Evolutionary conservation across 768 basidiomycete species (phyloP).

Genomic region (Suillus lakei): DNA sequence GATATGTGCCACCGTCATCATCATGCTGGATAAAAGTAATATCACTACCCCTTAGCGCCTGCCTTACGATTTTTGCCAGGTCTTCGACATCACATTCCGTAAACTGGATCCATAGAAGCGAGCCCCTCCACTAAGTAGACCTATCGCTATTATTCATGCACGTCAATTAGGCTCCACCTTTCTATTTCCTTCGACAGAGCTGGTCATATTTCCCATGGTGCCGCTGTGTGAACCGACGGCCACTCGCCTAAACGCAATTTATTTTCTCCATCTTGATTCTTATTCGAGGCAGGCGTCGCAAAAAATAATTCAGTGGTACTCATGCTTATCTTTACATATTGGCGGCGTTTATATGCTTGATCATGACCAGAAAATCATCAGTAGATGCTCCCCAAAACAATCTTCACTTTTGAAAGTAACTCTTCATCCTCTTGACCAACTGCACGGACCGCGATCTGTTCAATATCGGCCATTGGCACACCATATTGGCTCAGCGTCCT

Average conservation of each 20-base stretch:
- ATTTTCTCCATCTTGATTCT: background rate
- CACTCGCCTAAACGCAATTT: background rate
- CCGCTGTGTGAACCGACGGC: too few species aligned
- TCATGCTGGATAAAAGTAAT: too few species aligned
- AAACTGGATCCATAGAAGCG: too few species aligned
- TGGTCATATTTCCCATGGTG: background rate
- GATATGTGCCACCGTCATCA: too few species aligned
- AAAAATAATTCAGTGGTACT: background rate
- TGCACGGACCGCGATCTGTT: constrained; percentile 48
- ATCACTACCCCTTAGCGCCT: too few species aligned
- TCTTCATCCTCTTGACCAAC: constrained; percentile 37
- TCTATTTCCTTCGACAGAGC: background rate
- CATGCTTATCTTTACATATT: background rate
- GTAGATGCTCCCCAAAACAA: constrained; percentile 56
- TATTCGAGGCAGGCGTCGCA: background rate
- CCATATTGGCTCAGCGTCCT: constrained; percentile 63
- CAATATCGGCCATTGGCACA: constrained; percentile 61
- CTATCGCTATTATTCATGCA: too few species aligned
- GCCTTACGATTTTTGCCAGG: too few species aligned
- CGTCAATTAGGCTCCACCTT: too few species aligned
- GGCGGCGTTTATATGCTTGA: background rate
- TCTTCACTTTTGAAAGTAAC: constrained; percentile 45
- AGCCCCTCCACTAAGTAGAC: too few species aligned
- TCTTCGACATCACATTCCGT: too few species aligned
- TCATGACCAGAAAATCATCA: too few species aligned